A percentile compares a stretch with the other conserved stretches of the same genome.
Evolutionary conservation across 192 early-diverging fungal genomes (phyloP).

Genomic region (Obelidium mucronatum): DNA sequence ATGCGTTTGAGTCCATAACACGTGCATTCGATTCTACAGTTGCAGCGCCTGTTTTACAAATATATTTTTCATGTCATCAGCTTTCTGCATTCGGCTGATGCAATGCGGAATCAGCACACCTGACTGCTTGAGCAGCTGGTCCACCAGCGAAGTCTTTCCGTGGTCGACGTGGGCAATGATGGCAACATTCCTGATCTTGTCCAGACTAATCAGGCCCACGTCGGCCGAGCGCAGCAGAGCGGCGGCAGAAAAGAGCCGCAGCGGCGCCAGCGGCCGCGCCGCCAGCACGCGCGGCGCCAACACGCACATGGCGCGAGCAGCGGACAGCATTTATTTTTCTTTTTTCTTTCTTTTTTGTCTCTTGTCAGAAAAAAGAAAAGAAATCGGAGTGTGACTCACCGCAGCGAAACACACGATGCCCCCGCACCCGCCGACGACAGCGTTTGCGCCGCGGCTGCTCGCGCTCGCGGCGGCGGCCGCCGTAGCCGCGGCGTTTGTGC

Average conservation of each 20-base stretch:
- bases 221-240: background rate
- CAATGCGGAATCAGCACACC: constrained; percentile 32
- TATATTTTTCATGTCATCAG: background rate
- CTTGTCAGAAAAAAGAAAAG: background rate
- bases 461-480: background rate
- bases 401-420: background rate
- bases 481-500: constrained; percentile 9
- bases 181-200: constrained; percentile 55
- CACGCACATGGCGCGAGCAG: background rate
- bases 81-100: background rate
- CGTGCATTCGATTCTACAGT: constrained; percentile 64
- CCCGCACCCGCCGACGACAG: background rate
- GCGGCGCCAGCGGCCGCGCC: background rate
- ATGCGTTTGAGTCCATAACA: constrained; percentile 82
- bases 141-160: constrained; percentile 74
- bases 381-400: background rate
- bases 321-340: background rate
- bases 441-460: background rate
- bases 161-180: constrained; percentile 92
- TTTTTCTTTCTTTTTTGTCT: background rate
- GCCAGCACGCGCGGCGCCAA: background rate
- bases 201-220: constrained; percentile 38
- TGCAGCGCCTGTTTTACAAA: constrained; percentile 40
- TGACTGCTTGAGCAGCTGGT: constrained; percentile 69
- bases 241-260: background rate